Evolutionary conservation across 2,329 filamentous ascomycete species (phyloP).

Genomic region (Fusarium buharicum): DNA sequence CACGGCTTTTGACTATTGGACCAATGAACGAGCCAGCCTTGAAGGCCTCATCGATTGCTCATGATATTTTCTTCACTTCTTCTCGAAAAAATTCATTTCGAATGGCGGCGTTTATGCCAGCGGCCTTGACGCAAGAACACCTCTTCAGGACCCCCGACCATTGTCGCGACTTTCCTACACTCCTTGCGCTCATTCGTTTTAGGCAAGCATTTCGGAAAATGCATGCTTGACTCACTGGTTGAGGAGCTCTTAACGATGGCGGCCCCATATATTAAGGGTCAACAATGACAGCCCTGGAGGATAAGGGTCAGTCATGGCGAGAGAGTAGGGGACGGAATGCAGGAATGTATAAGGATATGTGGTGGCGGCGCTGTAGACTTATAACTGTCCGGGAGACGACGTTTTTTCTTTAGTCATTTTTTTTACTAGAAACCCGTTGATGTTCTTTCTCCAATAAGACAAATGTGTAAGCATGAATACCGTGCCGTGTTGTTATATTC

Average conservation of each 20-base stretch:
- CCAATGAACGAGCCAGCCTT: constrained; percentile 21
- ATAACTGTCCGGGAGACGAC: constrained; percentile 38
- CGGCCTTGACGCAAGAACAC: constrained; percentile 33
- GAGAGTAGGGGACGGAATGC: constrained; percentile 13
- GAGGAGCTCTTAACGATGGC: constrained; percentile 8
- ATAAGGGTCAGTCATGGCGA: neutral
- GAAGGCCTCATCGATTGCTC: constrained; percentile 31
- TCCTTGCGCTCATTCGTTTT: constrained; percentile 22
- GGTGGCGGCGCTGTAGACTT: constrained; percentile 42
- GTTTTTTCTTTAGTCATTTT: constrained; percentile 41
- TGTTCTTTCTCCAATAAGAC: constrained; percentile 9
- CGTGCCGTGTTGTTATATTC: neutral
- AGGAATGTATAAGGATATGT: constrained; percentile 40
- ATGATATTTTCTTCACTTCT: constrained; percentile 29
- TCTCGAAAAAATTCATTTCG: constrained; percentile 27
- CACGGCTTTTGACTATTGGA: constrained; percentile 24
- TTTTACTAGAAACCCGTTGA: constrained; percentile 37
- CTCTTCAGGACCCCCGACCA: constrained; percentile 13
- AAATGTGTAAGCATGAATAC: neutral
- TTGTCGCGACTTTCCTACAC: constrained; percentile 16
- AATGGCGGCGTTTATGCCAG: constrained; percentile 38
- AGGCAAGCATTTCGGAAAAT: constrained; percentile 9
- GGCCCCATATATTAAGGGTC: constrained; percentile 3
- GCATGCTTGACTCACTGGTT: constrained; percentile 13
- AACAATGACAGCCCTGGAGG: neutral